These are phyloP conservation scores for Imleria badia DNA, from an alignment of 768 basidiomycete genomes.

Conservation along the genomic window DNA sequence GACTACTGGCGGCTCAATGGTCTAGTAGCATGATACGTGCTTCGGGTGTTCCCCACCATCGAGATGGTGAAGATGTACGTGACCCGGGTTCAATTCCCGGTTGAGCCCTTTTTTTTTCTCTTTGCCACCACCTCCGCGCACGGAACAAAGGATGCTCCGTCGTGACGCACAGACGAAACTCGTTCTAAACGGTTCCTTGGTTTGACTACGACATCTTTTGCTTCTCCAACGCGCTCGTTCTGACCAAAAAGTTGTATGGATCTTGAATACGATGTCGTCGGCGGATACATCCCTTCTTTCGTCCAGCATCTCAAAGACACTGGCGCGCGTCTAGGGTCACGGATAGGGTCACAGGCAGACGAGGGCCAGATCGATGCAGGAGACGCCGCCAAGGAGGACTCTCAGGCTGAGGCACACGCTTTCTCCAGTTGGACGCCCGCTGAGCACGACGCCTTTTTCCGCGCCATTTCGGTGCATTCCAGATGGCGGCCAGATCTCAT, in stretches of 20 bases:
- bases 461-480: slow-evolving; percentile 63
- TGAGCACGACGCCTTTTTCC: slow-evolving; percentile 77
- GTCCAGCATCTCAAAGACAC: slow-evolving; percentile 29
- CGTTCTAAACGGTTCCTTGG: neutral
- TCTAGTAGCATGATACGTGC: slow-evolving; percentile 38
- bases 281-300: slow-evolving; percentile 27
- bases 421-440: slow-evolving; percentile 52
- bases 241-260: slow-evolving; percentile 9
- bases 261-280: slow-evolving; percentile 16
- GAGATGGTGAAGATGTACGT: slow-evolving; percentile 34
- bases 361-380: neutral
- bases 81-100: slow-evolving; percentile 39
- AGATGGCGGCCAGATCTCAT: slow-evolving; percentile 78
- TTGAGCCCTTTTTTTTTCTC: slow-evolving; percentile 19
- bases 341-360: neutral
- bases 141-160: slow-evolving; percentile 21
- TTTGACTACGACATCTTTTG: neutral
- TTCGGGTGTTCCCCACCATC: slow-evolving; percentile 26
- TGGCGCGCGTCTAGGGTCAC: slow-evolving; percentile 14
- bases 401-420: neutral
- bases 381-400: neutral
- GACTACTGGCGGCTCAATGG: slow-evolving; percentile 25
- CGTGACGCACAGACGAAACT: neutral
- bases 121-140: no score
- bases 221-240: neutral